These are phyloP conservation scores for Pseudocercospora eumusae DNA, from an alignment of 2,329 filamentous ascomycete genomes.

Conservation along the genomic window DNA sequence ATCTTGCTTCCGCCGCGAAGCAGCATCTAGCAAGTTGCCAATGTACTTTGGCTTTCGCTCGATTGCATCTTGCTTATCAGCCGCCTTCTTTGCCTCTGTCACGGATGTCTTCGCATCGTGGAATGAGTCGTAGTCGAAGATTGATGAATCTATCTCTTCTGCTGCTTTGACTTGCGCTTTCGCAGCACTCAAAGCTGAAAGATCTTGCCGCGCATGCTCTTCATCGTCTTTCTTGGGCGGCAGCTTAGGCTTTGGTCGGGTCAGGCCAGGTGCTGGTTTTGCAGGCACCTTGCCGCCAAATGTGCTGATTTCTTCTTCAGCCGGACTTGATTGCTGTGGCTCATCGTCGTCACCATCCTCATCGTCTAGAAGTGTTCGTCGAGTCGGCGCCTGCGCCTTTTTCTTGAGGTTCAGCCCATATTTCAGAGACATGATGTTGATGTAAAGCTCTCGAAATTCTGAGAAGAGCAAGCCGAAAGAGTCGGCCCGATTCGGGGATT, in stretches of 20 bases:
- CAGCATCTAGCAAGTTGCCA: slow-evolving; percentile 69
- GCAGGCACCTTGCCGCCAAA: slow-evolving; percentile 51
- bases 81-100: slow-evolving; percentile 58
- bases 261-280: slow-evolving; percentile 37
- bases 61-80: slow-evolving; percentile 54
- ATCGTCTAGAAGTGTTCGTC: slow-evolving; percentile 32
- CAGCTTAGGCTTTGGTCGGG: slow-evolving; percentile 39
- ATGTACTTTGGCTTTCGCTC: slow-evolving; percentile 77
- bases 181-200: slow-evolving; percentile 60
- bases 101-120: slow-evolving; percentile 71
- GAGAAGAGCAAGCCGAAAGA: not conserved
- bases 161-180: slow-evolving; percentile 66
- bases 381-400: slow-evolving; percentile 26
- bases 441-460: slow-evolving; percentile 9
- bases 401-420: slow-evolving; percentile 42
- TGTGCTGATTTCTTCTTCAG: slow-evolving; percentile 57
- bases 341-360: slow-evolving; percentile 35
- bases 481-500: slow-evolving; percentile 11
- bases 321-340: slow-evolving; percentile 28
- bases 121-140: slow-evolving; percentile 84
- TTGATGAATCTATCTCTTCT: slow-evolving; percentile 66
- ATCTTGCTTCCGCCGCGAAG: slow-evolving; percentile 75
- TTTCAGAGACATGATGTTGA: slow-evolving; percentile 39
- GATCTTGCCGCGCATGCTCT: slow-evolving; percentile 53
- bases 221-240: slow-evolving; percentile 46